Evolutionary conservation across 768 basidiomycete species (phyloP).

Genomic region (Trichaptum fuscoviolaceum): DNA sequence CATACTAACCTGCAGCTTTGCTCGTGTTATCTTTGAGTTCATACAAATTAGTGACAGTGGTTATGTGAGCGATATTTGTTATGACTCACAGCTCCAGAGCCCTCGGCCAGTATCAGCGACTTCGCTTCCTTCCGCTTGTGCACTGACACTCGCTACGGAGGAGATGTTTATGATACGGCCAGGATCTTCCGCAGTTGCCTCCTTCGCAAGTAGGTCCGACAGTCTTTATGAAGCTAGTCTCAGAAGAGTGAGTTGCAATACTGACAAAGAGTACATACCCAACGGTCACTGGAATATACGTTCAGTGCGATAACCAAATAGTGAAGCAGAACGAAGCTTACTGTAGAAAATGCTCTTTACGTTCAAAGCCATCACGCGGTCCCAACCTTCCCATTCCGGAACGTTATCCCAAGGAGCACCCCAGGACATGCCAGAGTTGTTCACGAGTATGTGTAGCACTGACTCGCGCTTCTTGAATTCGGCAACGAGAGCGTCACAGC

Average conservation of each 20-base stretch:
- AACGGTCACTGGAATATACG: constrained; percentile 41
- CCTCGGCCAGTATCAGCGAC: constrained; percentile 55
- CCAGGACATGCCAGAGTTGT: constrained; percentile 81
- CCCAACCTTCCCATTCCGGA: constrained; percentile 84
- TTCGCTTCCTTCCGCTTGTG: constrained; percentile 40
- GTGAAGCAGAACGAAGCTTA: constrained; percentile 27
- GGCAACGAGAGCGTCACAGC: constrained; percentile 66
- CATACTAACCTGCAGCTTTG: constrained; percentile 63
- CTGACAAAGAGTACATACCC: constrained; percentile 29
- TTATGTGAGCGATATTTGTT: neutral
- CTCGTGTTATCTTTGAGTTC: constrained; percentile 59
- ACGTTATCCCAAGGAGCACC: constrained; percentile 61
- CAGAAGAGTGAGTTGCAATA: neutral
- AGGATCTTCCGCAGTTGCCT: constrained; percentile 56
- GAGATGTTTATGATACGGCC: constrained; percentile 81
- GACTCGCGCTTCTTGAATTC: constrained; percentile 64
- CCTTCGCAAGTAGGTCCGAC: constrained; percentile 60
- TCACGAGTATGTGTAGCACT: constrained; percentile 78
- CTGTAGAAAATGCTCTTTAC: constrained; percentile 84
- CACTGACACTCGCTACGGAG: constrained; percentile 55
- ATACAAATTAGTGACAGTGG: constrained; percentile 4
- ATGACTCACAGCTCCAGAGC: constrained; percentile 70
- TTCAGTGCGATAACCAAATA: constrained; percentile 3
- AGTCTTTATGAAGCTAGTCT: constrained; percentile 28
- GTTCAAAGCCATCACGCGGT: constrained; percentile 75